Conservation (phyloP, 192 early-diverging fungal genomes). For the Mortierella antarctica region DNA sequence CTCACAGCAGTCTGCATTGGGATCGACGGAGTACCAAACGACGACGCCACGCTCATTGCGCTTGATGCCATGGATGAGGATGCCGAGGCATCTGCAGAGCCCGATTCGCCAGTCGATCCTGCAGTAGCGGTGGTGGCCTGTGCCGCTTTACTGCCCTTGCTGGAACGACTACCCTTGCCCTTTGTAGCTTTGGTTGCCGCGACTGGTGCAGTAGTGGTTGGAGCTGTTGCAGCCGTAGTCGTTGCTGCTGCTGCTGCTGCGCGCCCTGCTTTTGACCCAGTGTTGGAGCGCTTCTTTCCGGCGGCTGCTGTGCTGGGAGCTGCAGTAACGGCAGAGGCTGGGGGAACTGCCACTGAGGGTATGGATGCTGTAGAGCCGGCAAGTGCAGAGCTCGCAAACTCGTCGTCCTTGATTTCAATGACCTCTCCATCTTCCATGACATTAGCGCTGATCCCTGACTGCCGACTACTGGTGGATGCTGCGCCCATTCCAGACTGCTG, state of each 20-base stretch:
- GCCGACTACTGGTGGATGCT: background rate
- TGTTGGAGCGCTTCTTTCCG: background rate
- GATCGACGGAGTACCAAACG: background rate
- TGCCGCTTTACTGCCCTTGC: slow-evolving; percentile 24
- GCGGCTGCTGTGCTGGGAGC: background rate
- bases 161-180: slow-evolving; percentile 30
- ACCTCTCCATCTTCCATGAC: slow-evolving; percentile 19
- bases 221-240: background rate
- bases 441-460: background rate
- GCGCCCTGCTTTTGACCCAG: background rate
- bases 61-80: background rate
- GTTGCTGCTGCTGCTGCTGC: background rate
- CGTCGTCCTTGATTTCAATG: slow-evolving; percentile 11
- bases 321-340: background rate
- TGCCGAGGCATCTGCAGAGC: background rate
- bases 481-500: background rate
- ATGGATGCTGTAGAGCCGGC: background rate
- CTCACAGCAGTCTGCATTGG: background rate
- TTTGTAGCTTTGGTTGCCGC: background rate
- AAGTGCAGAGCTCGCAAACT: background rate
- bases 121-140: background rate
- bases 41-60: background rate
- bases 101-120: background rate
- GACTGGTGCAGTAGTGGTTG: background rate
- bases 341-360: background rate